Evolutionary conservation across 2,329 filamentous ascomycete genomes (phyloP).

Genomic region (Sclerotiophoma versabilis): DNA sequence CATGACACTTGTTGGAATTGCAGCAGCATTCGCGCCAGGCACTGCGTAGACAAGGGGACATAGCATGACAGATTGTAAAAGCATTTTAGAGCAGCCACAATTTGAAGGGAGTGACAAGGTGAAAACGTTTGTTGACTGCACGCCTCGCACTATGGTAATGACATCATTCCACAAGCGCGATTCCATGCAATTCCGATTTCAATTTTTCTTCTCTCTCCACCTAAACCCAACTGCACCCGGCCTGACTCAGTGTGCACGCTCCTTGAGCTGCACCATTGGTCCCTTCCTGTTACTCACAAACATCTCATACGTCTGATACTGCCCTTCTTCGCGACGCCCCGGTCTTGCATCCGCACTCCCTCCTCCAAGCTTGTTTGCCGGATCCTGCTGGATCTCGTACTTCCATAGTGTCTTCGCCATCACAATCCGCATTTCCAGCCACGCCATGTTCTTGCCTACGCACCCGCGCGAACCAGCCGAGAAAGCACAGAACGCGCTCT

Average conservation of each 20-base stretch:
- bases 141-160: too few relatives aligned
- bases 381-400: slow-evolving; percentile 33
- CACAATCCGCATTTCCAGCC: slow-evolving; percentile 33
- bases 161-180: too few relatives aligned
- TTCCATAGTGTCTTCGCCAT: slow-evolving; percentile 36
- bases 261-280: slow-evolving; percentile 38
- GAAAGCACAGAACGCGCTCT: slow-evolving; percentile 31
- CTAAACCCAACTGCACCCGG: too few relatives aligned
- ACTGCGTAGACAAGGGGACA: too few relatives aligned
- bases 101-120: too few relatives aligned
- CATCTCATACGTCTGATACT: slow-evolving; percentile 38
- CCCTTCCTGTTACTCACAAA: slow-evolving; percentile 44
- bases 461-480: slow-evolving; percentile 34
- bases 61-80: too few relatives aligned
- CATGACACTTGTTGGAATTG: too few relatives aligned
- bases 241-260: slow-evolving; percentile 16
- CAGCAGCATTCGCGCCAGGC: too few relatives aligned
- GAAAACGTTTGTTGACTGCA: too few relatives aligned
- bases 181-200: too few relatives aligned
- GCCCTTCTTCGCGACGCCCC: slow-evolving; percentile 27
- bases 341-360: slow-evolving; percentile 23
- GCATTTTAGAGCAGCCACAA: too few relatives aligned
- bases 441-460: slow-evolving; percentile 38
- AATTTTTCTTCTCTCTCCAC: too few relatives aligned
- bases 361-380: slow-evolving; percentile 31